Evolutionary conservation across 139 green algal species (phyloP), one percentile per base, ranked within the genome.

Genomic region (Picocystis salinarum): DNA sequence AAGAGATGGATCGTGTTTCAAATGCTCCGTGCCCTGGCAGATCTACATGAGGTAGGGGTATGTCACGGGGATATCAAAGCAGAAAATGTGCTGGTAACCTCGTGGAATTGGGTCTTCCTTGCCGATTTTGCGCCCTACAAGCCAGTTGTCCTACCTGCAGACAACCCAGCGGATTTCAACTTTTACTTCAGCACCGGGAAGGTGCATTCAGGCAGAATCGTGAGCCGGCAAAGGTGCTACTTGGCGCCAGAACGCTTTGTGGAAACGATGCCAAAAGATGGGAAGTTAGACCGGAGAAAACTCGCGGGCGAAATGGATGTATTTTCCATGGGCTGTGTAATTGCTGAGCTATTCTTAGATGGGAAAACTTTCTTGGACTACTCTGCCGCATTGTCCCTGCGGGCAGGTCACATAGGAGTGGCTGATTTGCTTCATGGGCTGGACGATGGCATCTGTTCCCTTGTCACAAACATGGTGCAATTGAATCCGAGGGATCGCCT

Each of bases 131-230:
- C 87, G 2, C 73, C 73, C 28, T 91, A 86, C 61, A 97, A 97
- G 53, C 87, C 87, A 11, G 66, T 60, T 13, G 58, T 66, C 36
- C 62, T 97, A 34, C 86, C 83, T 3, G 77, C 69, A 2, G 85
- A 96, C 66, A 93, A 96, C 61, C 84, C 85, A 6, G 77, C 83
- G 15, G 85, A 93, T 61, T 97, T 92, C 45, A 92, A 79, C 4
- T 93, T 90, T 54, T 97, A 82, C 72, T 97, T 96, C 56, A 85
- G 96, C 70, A 88, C 79, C 0, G 76, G 73, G 17, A n/a, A n/a
- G n/a, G n/a, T n/a, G n/a, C n/a, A n/a, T n/a, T n/a, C n/a, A n/a
- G n/a, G n/a, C n/a, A n/a, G n/a, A n/a, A n/a, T n/a, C n/a, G n/a
- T n/a, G n/a, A 62, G 70, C 5, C 56, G 77, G n/a, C 55, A 85